Evolutionary conservation across 495 filamentous ascomycete genomes (phyloP).

Genomic region (Achaetomiella virescens): DNA sequence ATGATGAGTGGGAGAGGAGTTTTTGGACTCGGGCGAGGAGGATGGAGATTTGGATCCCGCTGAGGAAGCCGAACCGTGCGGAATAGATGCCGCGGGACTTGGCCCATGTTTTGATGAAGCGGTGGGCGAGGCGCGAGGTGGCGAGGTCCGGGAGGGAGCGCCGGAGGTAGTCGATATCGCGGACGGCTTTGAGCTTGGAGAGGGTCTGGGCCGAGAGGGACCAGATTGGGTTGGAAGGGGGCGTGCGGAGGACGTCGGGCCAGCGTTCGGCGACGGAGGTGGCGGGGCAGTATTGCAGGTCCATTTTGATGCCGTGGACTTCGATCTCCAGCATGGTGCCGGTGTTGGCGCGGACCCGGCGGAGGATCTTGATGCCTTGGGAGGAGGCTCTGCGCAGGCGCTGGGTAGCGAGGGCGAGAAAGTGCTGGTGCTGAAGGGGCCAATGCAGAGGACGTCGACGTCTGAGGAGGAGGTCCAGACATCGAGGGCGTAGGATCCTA

Average conservation of each 20-base stretch:
- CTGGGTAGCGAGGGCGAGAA: conserved; percentile 48
- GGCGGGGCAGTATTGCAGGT: conserved; percentile 56
- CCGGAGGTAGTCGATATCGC: conserved; percentile 49
- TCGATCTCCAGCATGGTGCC: conserved; percentile 53
- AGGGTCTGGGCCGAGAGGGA: conserved; percentile 42
- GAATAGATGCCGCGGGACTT: conserved; percentile 50
- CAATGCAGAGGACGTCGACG: conserved; percentile 54
- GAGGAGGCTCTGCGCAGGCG: conserved; percentile 39
- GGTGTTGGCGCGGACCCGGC: conserved; percentile 45
- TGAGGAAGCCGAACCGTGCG: conserved; percentile 51
- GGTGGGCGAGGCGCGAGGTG: conserved; percentile 47
- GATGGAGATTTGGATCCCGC: conserved; percentile 53
- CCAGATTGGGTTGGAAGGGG: conserved; percentile 41
- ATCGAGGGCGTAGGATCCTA: conserved; percentile 55
- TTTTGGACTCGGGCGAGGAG: conserved; percentile 50
- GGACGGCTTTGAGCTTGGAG: conserved; percentile 48
- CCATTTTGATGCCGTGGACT: conserved; percentile 44
- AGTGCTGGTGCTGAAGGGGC: conserved; percentile 46
- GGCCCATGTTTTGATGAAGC: conserved; percentile 50
- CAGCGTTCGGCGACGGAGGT: conserved; percentile 39
- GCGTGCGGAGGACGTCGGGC: conserved; percentile 29
- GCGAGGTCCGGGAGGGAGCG: conserved; percentile 46
- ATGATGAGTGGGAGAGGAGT: conserved; percentile 25
- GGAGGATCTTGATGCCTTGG: conserved; percentile 42
- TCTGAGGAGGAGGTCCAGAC: conserved; percentile 51